A percentile compares a stretch with the other conserved stretches of the same genome.
Evolutionary conservation across 805 yeast genomes (phyloP).

Genomic region (Kodamaea kaohsiungensis): DNA sequence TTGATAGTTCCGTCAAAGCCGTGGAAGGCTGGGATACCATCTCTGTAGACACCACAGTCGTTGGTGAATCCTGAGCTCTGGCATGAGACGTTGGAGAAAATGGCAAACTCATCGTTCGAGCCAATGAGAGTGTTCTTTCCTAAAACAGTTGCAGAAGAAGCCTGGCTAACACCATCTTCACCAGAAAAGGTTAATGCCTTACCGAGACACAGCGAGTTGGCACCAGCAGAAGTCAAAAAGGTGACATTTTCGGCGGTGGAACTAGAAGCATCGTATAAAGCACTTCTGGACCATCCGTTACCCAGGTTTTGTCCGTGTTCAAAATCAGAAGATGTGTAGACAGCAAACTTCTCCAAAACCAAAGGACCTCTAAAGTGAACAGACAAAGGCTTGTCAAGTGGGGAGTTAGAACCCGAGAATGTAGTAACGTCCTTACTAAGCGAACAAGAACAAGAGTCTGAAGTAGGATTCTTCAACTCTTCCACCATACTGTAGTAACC

Average conservation of each 20-base stretch:
- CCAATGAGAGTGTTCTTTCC: slow-evolving; percentile 47
- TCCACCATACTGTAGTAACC: slow-evolving; percentile 54
- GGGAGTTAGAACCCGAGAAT: slow-evolving; percentile 63
- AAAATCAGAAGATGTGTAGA: slow-evolving; percentile 50
- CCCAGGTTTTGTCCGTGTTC: slow-evolving; percentile 26
- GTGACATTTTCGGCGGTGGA: slow-evolving; percentile 63
- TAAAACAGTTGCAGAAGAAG: slow-evolving; percentile 49
- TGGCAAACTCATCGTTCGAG: slow-evolving; percentile 61
- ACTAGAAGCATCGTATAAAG: slow-evolving; percentile 55
- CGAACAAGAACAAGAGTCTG: slow-evolving; percentile 50
- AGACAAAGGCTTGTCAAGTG: slow-evolving; percentile 66
- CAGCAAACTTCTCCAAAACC: slow-evolving; percentile 59
- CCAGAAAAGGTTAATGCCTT: slow-evolving; percentile 64
- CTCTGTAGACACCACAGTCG: slow-evolving; percentile 75
- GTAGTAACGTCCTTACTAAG: slow-evolving; percentile 34
- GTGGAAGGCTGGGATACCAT: slow-evolving; percentile 72
- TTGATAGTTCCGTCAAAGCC: slow-evolving; percentile 68
- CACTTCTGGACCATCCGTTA: slow-evolving; percentile 57
- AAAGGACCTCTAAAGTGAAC: slow-evolving; percentile 82
- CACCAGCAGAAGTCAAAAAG: slow-evolving; percentile 65
- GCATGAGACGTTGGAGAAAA: slow-evolving; percentile 61
- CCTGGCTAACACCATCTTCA: slow-evolving; percentile 52
- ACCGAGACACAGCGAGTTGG: slow-evolving; percentile 63
- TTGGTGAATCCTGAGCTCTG: slow-evolving; percentile 51
- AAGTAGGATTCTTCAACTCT: slow-evolving; percentile 39